Conservation (phyloP, 2,329 filamentous ascomycete genomes). For the Cercospora nicotianae region DNA sequence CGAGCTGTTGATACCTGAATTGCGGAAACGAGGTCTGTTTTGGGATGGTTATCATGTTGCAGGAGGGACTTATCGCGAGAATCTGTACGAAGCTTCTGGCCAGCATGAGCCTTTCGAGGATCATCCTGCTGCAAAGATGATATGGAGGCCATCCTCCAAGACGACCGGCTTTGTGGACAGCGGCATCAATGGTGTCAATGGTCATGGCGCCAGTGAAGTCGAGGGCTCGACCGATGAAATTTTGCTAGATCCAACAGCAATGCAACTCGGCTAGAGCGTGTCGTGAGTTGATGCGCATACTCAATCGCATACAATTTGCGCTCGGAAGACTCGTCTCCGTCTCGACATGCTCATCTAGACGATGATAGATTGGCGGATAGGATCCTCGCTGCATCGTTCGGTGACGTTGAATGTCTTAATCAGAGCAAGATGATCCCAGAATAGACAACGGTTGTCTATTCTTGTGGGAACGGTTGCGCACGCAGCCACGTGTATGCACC, state of each 20-base stretch:
- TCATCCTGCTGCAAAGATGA: constrained; percentile 55
- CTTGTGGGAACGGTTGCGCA: constrained; percentile 2
- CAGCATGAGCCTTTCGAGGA: constrained; percentile 53
- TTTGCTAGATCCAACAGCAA: constrained; percentile 19
- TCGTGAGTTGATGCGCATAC: not conserved
- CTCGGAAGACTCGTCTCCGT: not conserved
- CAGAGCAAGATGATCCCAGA: not conserved
- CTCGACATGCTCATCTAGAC: not conserved
- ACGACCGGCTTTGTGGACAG: not conserved
- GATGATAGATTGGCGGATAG: not conserved
- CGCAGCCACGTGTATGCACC: constrained; percentile 1
- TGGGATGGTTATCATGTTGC: constrained; percentile 56
- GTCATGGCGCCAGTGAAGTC: not conserved
- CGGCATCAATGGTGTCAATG: constrained; percentile 1
- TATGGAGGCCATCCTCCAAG: constrained; percentile 31
- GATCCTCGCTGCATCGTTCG: not conserved
- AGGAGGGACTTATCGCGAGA: constrained; percentile 62
- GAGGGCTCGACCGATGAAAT: constrained; percentile 7
- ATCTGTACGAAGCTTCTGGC: constrained; percentile 55
- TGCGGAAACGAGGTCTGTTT: constrained; percentile 60
- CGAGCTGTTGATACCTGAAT: constrained; percentile 64
- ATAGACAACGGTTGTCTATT: not conserved
- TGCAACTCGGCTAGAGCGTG: constrained; percentile 15
- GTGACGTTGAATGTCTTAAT: not conserved
- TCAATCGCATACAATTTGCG: not conserved